Base-by-base conservation (phyloP, 805 yeast genomes). In the Ogataea saltuana region DNA sequence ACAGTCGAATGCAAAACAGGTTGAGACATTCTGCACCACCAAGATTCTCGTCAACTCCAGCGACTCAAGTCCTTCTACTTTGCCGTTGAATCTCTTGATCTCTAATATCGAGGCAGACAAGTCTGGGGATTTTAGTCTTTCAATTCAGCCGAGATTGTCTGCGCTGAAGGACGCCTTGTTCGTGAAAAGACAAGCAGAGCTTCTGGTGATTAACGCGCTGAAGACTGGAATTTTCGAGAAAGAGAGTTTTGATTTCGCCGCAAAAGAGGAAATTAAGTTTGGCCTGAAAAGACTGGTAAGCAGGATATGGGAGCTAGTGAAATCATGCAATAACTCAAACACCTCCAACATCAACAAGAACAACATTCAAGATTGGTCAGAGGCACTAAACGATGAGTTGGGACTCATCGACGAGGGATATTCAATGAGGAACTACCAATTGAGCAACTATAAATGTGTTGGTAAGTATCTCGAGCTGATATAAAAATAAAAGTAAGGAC, bases 141-240 rank as follows among this genome's bases (percentile, higher is more conserved):
- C 62, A 1, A 58, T 61, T 27, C 46, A 55, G 16, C 53, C 65
- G 7, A 48, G 54, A 12, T 49, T 68, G 21, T 61, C 74, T 2
- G 56, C 63, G 1, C 55, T 62, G 29, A 63, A 62, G 31, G 71
- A 71, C 49, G 61, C 63, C 0, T 39, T 56, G 1, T 65, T 60
- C 44, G 63, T 69, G 1, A 61, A 63, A 45, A 55, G 69, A 28
- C 62, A 67, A 42, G 63, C 69, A 4, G 74, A 72, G 44, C 38
- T 66, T 15, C 33, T 63, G 8, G 51, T 68, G 4, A 46, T 64
- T 9, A 42, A 53, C 6, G 48, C 54, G 1, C 35, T 68, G 8
- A 41, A 46, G n/a, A 21, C 41, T 3, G 32, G 31, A 6, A 50
- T 63, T 3, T 42, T 60, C n/a, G 29, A 41, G 5, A 27, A 37